Conservation (phyloP, 2,329 filamentous ascomycete genomes). For the Neophaeococcomyces mojaviensis region DNA sequence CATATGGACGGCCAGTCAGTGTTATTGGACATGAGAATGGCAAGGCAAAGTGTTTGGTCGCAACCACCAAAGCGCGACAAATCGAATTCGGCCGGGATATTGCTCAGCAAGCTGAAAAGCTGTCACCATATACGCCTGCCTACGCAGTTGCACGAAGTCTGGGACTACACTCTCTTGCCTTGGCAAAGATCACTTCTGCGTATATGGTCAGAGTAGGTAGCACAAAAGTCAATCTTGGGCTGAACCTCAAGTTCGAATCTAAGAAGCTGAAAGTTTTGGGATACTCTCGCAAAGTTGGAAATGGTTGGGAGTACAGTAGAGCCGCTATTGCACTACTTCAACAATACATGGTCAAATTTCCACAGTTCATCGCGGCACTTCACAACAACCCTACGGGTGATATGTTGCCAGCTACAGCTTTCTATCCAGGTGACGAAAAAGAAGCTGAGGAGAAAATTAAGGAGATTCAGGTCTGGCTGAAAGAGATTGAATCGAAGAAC, state of each 20-base stretch:
- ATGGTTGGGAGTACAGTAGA: slow-evolving; percentile 92
- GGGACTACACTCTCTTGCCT: slow-evolving; percentile 71
- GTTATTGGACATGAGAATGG: slow-evolving; percentile 66
- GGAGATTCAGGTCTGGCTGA: slow-evolving; percentile 90
- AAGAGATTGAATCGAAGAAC: slow-evolving; percentile 79
- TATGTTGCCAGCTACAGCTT: slow-evolving; percentile 74
- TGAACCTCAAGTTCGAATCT: slow-evolving; percentile 95
- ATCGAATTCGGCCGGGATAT: slow-evolving; percentile 72
- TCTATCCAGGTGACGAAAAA: slow-evolving; percentile 60
- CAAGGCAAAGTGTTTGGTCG: slow-evolving; percentile 73
- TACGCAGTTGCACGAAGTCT: slow-evolving; percentile 81
- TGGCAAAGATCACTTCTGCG: slow-evolving; percentile 93
- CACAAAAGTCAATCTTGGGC: slow-evolving; percentile 76
- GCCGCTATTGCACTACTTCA: slow-evolving; percentile 73
- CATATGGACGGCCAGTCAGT: slow-evolving; percentile 84
- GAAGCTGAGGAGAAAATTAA: slow-evolving; percentile 74
- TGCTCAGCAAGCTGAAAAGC: slow-evolving; percentile 60
- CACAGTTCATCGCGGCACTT: slow-evolving; percentile 88
- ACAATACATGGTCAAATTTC: slow-evolving; percentile 88
- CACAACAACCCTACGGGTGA: slow-evolving; percentile 78
- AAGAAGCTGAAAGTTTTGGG: slow-evolving; percentile 93
- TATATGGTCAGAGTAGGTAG: slow-evolving; percentile 80
- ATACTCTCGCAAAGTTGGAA: slow-evolving; percentile 77
- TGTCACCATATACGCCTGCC: slow-evolving; percentile 73
- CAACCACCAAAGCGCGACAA: slow-evolving; percentile 63